Conservation (phyloP, 2,329 filamentous ascomycete genomes). For the Trichoderma polysporum region DNA sequence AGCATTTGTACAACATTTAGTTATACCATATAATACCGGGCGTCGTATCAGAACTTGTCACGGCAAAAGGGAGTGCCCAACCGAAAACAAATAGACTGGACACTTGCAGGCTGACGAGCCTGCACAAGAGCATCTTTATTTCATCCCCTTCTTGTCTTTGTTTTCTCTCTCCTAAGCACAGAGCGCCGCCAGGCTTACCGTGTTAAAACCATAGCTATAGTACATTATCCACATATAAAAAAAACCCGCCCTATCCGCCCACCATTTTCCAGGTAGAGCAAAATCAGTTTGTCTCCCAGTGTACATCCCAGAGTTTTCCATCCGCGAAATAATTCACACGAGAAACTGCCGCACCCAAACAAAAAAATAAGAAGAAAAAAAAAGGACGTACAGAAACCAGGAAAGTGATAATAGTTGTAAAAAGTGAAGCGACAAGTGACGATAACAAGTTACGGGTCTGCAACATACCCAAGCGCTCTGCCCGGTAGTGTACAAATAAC, state of each 20-base stretch:
- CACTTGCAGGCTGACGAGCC: slow-evolving; percentile 12
- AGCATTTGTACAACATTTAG: background rate
- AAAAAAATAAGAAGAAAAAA: background rate
- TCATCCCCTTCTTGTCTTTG: slow-evolving; percentile 17
- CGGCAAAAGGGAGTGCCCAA: background rate
- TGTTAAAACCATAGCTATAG: slow-evolving; percentile 22
- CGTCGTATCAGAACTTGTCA: background rate
- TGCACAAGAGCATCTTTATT: slow-evolving; percentile 12
- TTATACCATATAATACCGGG: background rate
- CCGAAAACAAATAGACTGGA: background rate
- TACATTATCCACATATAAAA: slow-evolving; percentile 22
- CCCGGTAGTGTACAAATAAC: slow-evolving; percentile 22
- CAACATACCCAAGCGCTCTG: slow-evolving; percentile 23
- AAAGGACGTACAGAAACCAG: too few species aligned
- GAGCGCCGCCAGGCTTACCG: slow-evolving; percentile 15
- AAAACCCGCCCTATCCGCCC: slow-evolving; percentile 9
- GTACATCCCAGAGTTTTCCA: slow-evolving; percentile 12
- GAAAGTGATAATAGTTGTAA: too few species aligned
- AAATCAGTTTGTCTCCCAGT: slow-evolving; percentile 12
- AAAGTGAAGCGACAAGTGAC: background rate
- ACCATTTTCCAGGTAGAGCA: slow-evolving; percentile 24
- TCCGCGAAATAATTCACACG: background rate
- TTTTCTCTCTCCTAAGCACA: slow-evolving; percentile 2
- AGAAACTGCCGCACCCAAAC: slow-evolving; percentile 9
- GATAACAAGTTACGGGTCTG: slow-evolving; percentile 11